Evolutionary conservation across 1,284 basidiomycete species (phyloP).

Genomic region (Schizophyllum commune): DNA sequence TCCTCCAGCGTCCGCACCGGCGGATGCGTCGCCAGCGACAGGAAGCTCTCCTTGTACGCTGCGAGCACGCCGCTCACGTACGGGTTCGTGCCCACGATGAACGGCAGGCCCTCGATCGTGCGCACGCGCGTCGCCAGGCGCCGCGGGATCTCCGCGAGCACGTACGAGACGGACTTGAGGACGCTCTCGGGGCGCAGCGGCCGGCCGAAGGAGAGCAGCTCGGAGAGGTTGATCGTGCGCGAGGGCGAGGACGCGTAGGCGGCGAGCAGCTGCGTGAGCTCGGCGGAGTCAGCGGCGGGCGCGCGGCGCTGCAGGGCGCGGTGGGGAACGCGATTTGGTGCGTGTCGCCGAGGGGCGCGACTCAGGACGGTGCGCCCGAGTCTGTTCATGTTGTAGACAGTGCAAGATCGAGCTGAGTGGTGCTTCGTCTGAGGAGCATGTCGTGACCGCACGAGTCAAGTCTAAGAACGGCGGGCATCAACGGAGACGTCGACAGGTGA

Average conservation of each 20-base stretch:
- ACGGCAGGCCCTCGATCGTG: constrained; percentile 66
- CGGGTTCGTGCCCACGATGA: constrained; percentile 88
- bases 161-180: constrained; percentile 61
- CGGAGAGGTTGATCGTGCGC: constrained; percentile 58
- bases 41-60: constrained; percentile 70
- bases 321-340: not conserved
- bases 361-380: too few relatives aligned
- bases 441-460: not conserved
- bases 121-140: constrained; percentile 65
- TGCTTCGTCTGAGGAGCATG: not conserved
- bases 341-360: too few relatives aligned
- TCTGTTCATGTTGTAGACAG: not conserved
- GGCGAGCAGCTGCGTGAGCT: not conserved
- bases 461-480: too few relatives aligned
- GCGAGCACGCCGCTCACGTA: constrained; percentile 72
- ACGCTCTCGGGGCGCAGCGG: constrained; percentile 65
- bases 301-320: not conserved
- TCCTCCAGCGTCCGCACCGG: constrained; percentile 59
- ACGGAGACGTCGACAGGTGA: not conserved
- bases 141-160: constrained; percentile 65
- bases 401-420: not conserved
- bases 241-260: constrained; percentile 46
- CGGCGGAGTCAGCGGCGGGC: constrained; percentile 1
- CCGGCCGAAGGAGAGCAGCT: constrained; percentile 64
- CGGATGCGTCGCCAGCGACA: constrained; percentile 64